These are phyloP conservation scores for Asclepias syriaca DNA, from an alignment of 257 asterid species.

Conservation along the genomic window DNA sequence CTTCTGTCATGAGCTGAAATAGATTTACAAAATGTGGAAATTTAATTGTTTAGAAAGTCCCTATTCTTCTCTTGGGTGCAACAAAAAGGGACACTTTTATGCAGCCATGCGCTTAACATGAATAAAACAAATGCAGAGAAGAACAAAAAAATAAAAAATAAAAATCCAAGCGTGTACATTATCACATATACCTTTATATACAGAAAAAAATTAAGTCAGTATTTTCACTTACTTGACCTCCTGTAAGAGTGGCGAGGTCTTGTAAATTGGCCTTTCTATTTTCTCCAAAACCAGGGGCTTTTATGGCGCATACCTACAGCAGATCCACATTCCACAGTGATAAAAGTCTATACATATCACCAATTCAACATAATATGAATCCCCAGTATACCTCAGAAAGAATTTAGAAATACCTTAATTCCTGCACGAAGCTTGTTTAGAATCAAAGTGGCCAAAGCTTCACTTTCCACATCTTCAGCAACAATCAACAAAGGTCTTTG, in stretches of 20 bases:
- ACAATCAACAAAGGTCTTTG: constrained; percentile 53
- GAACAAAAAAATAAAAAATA: background rate
- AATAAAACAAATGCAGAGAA: background rate
- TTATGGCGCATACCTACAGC: constrained; percentile 51
- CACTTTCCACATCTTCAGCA: constrained; percentile 54
- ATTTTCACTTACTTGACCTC: constrained; percentile 43
- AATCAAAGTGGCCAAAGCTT: constrained; percentile 49
- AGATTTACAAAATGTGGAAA: background rate
- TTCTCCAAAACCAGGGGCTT: constrained; percentile 71
- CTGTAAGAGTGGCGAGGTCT: constrained; percentile 51
- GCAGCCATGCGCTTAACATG: background rate
- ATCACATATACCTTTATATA: background rate
- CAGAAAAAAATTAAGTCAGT: background rate
- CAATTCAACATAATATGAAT: background rate
- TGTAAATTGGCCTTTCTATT: constrained; percentile 49
- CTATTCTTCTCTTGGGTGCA: background rate
- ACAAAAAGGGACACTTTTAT: background rate
- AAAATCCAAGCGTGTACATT: background rate
- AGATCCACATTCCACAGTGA: background rate
- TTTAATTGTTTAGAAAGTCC: background rate
- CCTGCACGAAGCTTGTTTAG: constrained; percentile 61
- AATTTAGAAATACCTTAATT: constrained; percentile 31
- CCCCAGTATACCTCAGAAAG: background rate
- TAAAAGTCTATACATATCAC: background rate
- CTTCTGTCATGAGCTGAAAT: constrained; percentile 41